Evolutionary conservation across 225 moss, liverwort and hornwort genomes (phyloP), one percentile per base, ranked within the genome.

Genomic region (Rhytidiadelphus loreus): DNA sequence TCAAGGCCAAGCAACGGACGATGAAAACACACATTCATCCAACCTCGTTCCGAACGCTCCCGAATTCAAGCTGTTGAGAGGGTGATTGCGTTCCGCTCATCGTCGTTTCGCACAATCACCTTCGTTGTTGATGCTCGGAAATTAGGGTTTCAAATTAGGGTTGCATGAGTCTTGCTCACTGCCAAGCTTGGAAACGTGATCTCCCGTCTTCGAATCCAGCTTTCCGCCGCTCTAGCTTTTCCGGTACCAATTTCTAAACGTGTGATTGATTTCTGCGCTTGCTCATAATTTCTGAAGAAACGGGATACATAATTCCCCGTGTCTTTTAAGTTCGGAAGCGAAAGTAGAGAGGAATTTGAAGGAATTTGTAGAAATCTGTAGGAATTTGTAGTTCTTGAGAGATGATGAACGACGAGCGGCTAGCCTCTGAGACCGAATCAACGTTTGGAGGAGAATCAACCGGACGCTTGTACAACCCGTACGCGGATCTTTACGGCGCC

Each of bases 381-480:
- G 43, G n/a, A n/a, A n/a, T 56, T 44, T 46, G 37, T 2, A 52
- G 63, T 62, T 13, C 11, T 39, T 18, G 32, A 76, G 93, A 77
- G 76, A 92, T 86, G 92, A 93, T 91, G 92, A 87, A 89, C 83
- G 92, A 94, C 53, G 93, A 90, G n/a, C 88, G 87, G 69, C 77
- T 85, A 81, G 90, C 76, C 61, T 83, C 88, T 13, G 90, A 52
- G 83, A 56, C 85, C 8, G 87, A 88, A 13, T 68, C 55, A 37
- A 46, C 33, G 80, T 90, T 93, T 26, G 94, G 93, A 83, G 95
- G 93, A 37, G 88, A 78, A 66, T 44, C 88, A 60, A 92, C 91
- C 17, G 96, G 97, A 72, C 96, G 98, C 30, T 80, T 98, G 20
- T 98, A 98, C 87, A 98, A 98, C 41, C 98, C 98, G 2, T 98